Evolutionary conservation across 2,329 filamentous ascomycete species (phyloP).

Genomic region (Cadophora luteo-olivacea): DNA sequence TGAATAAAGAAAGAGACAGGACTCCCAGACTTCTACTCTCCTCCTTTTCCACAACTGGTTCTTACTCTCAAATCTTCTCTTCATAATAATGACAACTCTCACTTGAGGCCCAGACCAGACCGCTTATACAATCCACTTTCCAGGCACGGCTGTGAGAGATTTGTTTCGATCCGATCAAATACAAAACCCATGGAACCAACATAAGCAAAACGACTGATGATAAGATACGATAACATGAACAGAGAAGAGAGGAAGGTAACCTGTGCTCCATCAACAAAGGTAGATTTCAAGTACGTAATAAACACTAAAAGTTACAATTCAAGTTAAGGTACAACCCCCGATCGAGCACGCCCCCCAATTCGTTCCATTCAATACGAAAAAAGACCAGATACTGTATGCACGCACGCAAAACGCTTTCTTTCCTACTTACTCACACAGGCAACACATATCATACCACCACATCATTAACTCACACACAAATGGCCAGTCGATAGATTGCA

Average conservation of each 20-base stretch:
- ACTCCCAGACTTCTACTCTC: not conserved
- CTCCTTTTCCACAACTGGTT: not conserved
- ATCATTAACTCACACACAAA: not conserved
- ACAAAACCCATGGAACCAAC: no score
- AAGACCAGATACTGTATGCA: slow-evolving; percentile 6
- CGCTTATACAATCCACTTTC: no score
- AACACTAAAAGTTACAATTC: slow-evolving; percentile 35
- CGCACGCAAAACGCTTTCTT: not conserved
- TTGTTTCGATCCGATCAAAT: no score
- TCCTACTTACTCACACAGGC: not conserved
- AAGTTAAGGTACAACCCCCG: slow-evolving; percentile 21
- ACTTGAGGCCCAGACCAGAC: not conserved
- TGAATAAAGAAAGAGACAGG: no score
- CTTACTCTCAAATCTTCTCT: no score
- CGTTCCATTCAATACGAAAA: slow-evolving; percentile 3
- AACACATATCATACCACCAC: not conserved
- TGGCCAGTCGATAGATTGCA: not conserved
- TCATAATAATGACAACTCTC: not conserved
- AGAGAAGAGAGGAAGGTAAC: not conserved
- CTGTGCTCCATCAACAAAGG: no score
- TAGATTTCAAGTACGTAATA: slow-evolving; percentile 22
- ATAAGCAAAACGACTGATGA: no score
- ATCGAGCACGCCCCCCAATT: not conserved
- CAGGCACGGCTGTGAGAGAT: no score
- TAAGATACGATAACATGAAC: no score